Conservation (phyloP, 805 yeast genomes). For the Sugiyamaella boreocaroliniensis region DNA sequence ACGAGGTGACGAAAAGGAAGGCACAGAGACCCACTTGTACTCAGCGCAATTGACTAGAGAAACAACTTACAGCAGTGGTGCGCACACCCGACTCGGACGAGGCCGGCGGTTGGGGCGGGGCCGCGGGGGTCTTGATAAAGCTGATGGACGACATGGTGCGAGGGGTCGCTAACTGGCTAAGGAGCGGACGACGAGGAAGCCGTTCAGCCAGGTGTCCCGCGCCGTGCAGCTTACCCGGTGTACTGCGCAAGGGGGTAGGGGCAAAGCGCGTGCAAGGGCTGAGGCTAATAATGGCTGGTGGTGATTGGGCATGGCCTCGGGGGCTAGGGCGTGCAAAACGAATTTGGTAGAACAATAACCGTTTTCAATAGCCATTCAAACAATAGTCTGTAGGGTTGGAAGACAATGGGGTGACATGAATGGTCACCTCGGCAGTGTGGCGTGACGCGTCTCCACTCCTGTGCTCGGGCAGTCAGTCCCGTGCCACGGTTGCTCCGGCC, state of each 20-base stretch:
- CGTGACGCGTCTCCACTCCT: neutral
- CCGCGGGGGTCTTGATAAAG: conserved; percentile 56
- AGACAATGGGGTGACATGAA: too few species aligned
- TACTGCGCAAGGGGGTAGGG: too few species aligned
- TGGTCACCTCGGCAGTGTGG: neutral
- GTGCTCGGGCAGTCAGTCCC: neutral
- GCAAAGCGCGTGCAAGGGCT: too few species aligned
- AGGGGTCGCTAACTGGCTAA: neutral
- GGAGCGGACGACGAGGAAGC: too few species aligned
- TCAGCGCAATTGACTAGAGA: neutral
- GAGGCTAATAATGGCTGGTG: too few species aligned
- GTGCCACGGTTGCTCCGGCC: neutral
- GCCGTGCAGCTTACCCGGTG: neutral
- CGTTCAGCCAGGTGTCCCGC: conserved; percentile 1
- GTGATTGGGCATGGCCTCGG: too few species aligned
- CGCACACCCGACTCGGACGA: conserved; percentile 43
- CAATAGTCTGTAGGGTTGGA: too few species aligned
- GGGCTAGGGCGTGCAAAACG: too few species aligned
- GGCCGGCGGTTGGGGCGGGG: conserved; percentile 38
- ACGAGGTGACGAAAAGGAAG: too few species aligned
- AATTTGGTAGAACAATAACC: too few species aligned
- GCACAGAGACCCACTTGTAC: too few species aligned
- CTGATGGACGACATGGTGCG: conserved; percentile 28
- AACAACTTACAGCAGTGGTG: conserved; percentile 40
- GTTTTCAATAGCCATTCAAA: too few species aligned